These are phyloP conservation scores for Stagonosporopsis cucurbitacearum DNA, from an alignment of 2,329 filamentous ascomycete species.

Conservation along the genomic window DNA sequence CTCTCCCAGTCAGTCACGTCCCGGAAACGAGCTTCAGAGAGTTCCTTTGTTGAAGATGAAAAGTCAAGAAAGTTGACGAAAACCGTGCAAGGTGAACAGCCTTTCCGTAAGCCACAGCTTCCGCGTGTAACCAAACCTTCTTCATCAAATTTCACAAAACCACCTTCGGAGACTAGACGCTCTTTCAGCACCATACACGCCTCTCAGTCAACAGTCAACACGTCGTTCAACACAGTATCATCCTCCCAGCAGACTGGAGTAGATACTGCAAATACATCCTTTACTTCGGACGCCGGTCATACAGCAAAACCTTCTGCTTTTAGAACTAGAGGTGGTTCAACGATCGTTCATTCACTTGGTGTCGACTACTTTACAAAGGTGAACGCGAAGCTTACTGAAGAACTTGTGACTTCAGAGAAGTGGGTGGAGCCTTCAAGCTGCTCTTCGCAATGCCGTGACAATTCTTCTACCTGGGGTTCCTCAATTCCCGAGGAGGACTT, in stretches of 20 bases:
- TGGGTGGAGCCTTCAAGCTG: conserved; percentile 3
- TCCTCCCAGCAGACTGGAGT: conserved; percentile 35
- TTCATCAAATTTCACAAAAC: conserved; percentile 30
- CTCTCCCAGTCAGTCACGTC: conserved; percentile 20
- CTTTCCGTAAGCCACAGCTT: conserved; percentile 8
- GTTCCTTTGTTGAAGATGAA: conserved; percentile 22
- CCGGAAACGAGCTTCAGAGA: conserved; percentile 34
- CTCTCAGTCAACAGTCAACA: conserved; percentile 28
- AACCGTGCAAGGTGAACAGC: conserved; percentile 35
- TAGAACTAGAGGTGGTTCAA: conserved; percentile 27
- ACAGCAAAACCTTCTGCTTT: background rate
- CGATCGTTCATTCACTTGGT: conserved; percentile 27
- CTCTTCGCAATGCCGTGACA: conserved; percentile 25
- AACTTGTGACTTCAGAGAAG: conserved; percentile 7
- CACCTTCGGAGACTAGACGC: conserved; percentile 27
- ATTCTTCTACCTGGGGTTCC: conserved; percentile 36
- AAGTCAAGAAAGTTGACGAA: conserved; percentile 40
- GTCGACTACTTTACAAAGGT: conserved; percentile 22
- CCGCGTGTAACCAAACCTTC: background rate
- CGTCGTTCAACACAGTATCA: conserved; percentile 30
- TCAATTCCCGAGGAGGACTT: conserved; percentile 32
- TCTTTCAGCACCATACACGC: conserved; percentile 24
- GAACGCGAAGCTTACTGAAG: conserved; percentile 10
- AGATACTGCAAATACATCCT: conserved; percentile 34
- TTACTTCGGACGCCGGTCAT: conserved; percentile 26